Evolutionary conservation across 495 filamentous ascomycete species (phyloP).

Genomic region (Aspergillus avenaceus): DNA sequence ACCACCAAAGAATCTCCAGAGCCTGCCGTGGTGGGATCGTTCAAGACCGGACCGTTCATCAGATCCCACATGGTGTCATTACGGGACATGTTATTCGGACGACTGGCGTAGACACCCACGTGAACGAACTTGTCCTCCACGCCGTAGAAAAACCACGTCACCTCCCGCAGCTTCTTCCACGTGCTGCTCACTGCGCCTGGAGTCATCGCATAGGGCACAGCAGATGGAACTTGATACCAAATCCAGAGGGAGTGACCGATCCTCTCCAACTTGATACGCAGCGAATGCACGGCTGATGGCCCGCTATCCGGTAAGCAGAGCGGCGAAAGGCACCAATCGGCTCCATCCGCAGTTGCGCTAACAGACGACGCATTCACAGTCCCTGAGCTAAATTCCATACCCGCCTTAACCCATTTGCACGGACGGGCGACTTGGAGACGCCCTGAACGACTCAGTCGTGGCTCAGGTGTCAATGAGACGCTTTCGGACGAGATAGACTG

Average conservation of each 20-base stretch:
- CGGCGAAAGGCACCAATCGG: slow-evolving; percentile 54
- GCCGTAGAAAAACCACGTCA: slow-evolving; percentile 59
- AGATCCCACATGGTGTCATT: slow-evolving; percentile 39
- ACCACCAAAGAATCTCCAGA: slow-evolving; percentile 45
- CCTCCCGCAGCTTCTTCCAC: slow-evolving; percentile 57
- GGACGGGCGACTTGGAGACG: slow-evolving; percentile 12
- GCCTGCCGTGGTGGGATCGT: slow-evolving; percentile 19
- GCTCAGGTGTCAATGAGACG: slow-evolving; percentile 4
- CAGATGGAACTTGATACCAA: slow-evolving; percentile 48
- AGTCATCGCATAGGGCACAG: slow-evolving; percentile 28
- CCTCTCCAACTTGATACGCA: slow-evolving; percentile 57
- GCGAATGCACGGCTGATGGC: slow-evolving; percentile 28
- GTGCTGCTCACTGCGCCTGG: slow-evolving; percentile 40
- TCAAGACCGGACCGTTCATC: slow-evolving; percentile 36
- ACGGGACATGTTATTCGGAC: slow-evolving; percentile 39
- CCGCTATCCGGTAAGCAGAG: slow-evolving; percentile 23
- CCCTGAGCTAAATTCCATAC: slow-evolving; percentile 52
- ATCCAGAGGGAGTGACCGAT: slow-evolving; percentile 55
- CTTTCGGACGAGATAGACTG: slow-evolving; percentile 29
- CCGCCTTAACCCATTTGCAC: slow-evolving; percentile 59
- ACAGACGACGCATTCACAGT: slow-evolving; percentile 51
- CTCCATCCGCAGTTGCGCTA: slow-evolving; percentile 52
- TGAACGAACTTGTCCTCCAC: slow-evolving; percentile 56
- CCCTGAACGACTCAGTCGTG: slow-evolving; percentile 11
- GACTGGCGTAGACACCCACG: slow-evolving; percentile 54